These are phyloP conservation scores for Lonicera japonica DNA, from an alignment of 129 eudicot species.

Conservation along the genomic window DNA sequence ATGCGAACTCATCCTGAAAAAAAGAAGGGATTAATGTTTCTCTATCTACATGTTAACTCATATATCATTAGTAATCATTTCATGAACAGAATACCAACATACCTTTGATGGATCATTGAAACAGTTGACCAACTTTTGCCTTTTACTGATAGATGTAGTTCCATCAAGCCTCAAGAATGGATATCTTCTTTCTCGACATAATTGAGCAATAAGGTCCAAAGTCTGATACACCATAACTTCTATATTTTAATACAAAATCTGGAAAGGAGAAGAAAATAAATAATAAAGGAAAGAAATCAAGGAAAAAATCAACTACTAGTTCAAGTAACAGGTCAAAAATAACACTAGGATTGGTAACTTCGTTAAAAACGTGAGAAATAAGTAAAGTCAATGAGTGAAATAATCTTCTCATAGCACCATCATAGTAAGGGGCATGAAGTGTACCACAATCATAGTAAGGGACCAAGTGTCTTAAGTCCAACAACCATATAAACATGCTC, in stretches of 20 bases:
- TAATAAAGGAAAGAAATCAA: neutral
- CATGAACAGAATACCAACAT: neutral
- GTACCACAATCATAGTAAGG: too few relatives aligned
- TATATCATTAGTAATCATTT: conserved; percentile 1
- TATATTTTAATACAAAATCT: conserved; percentile 13
- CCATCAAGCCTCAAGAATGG: conserved; percentile 96
- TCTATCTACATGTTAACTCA: neutral
- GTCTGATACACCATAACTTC: conserved; percentile 44
- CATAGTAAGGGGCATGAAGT: too few relatives aligned
- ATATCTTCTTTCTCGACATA: conserved; percentile 97
- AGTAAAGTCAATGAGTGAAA: too few relatives aligned
- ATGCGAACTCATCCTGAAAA: conserved; percentile 95
- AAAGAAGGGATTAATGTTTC: conserved; percentile 8
- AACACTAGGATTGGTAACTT: neutral
- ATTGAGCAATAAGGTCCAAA: conserved; percentile 93
- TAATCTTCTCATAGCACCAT: too few relatives aligned
- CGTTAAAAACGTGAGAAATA: too few relatives aligned
- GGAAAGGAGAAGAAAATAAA: neutral
- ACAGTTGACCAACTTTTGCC: conserved; percentile 95
- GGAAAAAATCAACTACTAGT: conserved; percentile 3
- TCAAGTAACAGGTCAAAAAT: neutral
- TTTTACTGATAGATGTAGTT: conserved; percentile 86
- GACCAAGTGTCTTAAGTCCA: too few relatives aligned
- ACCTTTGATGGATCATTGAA: conserved; percentile 91
- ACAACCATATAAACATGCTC: too few relatives aligned